Evolutionary conservation across 129 eudicot species (phyloP), one percentile per base, ranked within the genome.

Genomic region (Lactuca saligna): DNA sequence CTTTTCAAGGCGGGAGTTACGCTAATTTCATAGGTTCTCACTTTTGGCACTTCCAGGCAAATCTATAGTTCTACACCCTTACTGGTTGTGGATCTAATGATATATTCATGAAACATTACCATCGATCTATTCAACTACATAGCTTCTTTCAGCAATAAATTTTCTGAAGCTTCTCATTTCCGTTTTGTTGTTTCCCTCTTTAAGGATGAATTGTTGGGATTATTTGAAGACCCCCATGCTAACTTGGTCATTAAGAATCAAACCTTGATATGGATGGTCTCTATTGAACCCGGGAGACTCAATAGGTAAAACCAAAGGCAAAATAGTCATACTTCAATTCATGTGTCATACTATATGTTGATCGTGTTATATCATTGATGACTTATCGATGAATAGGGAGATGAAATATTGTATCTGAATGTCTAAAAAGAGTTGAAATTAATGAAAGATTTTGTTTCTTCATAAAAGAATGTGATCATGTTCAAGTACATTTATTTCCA

Each of bases 31-130:
- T 91, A 32, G 97, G 97, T 68, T 91, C 97, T 70, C 96, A 91
- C 82, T 91, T 88, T 67, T 91, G 97, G 97, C 88, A 91, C 76
- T 88, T 88, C 78, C 97, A 91, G 97, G 97, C 88, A 62, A 31
- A 25, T 25, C 29, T 25, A 25, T 20, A 25, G 29, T 25, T 25
- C 29, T 25, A 25, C 29, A 25, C 29, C 29, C 29, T 25, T 25
- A 25, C 29, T 25, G 29, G 29, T 25, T 25, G 29, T 25, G 29
- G 29, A 25, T 25, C 2, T 25, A 25, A 25, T 25, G 29, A 25
- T 25, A 54, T 29, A 29, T 31, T 51, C 37, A 10, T 5, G 17
- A 29, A 14, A 8, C 3, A 5, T 5, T 32, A 4, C 41, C 64
- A 56, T 69, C 55, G 56, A 15, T 20, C 33, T 35, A 53, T 55